These are phyloP conservation scores for Blastobotrys petasosporus DNA, from an alignment of 1,139 yeast species.

Conservation along the genomic window DNA sequence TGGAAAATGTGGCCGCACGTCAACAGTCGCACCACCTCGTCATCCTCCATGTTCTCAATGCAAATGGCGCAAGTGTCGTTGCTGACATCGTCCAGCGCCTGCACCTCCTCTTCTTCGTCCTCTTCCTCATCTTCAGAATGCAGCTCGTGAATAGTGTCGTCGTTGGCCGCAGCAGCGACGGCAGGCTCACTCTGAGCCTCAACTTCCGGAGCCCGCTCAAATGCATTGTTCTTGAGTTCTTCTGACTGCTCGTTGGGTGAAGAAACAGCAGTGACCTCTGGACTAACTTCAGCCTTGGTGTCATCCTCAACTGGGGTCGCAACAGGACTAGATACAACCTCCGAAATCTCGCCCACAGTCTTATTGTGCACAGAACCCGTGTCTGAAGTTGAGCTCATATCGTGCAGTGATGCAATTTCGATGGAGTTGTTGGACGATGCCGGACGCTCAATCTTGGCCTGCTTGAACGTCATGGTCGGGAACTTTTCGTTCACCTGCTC, in stretches of 20 bases:
- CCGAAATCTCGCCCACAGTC: too few relatives aligned
- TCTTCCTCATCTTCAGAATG: constrained; percentile 4
- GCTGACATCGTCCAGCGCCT: constrained; percentile 20
- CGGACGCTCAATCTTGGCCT: constrained; percentile 24
- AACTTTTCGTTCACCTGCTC: constrained; percentile 63
- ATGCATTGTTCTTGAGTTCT: not conserved
- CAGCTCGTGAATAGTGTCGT: too few relatives aligned
- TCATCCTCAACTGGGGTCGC: constrained; percentile 5
- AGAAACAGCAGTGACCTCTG: not conserved
- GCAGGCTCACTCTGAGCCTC: constrained; percentile 9
- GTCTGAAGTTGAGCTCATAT: too few relatives aligned
- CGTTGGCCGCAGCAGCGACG: too few relatives aligned
- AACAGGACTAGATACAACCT: too few relatives aligned
- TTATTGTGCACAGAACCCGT: too few relatives aligned
- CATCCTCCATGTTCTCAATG: constrained; percentile 57
- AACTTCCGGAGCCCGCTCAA: constrained; percentile 6
- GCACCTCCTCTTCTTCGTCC: constrained; percentile 12
- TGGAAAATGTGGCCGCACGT: constrained; percentile 85
- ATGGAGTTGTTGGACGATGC: constrained; percentile 1
- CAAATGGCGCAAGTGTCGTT: constrained; percentile 76
- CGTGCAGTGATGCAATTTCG: not conserved
- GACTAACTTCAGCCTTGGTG: constrained; percentile 4
- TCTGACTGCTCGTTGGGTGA: not conserved
- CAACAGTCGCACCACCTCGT: constrained; percentile 62
- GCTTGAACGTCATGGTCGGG: constrained; percentile 55